Evolutionary conservation across 805 yeast genomes (phyloP), one percentile per base, ranked within the genome.

Genomic region (Yarrowia osloensis): DNA sequence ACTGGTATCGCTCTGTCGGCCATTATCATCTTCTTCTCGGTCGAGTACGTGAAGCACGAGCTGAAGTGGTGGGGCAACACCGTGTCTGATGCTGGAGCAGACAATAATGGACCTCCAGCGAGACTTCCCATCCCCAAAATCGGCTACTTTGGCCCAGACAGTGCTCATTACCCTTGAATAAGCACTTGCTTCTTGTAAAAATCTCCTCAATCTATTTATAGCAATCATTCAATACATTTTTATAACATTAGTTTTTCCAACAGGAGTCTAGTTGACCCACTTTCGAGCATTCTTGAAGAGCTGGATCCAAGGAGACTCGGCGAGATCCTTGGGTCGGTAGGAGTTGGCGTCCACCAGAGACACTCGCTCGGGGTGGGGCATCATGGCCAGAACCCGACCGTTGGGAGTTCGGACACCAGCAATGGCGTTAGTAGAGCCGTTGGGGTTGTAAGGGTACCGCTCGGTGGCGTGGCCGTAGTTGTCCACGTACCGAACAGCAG

Each of bases 301-400:
- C 77, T 91, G 86, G 71, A 95, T 86, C 99, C 99, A 95, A 62
- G 99, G 99, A 66, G 97, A 97, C 33, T 87, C 89, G 67, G 86
- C 88, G 93, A 96, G 91, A 67, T 81, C 80, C 28, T 80, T 82
- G 63, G 84, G 86, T 68, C 81, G 79, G 61, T 63, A 50, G 4
- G 98, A 91, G 80, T 94, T 94, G 67, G 96, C 82, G 78, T 90
- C 97, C 75, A 88, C 81, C 80, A 97, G 85, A 67, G 88, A 83
- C 63, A 90, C 95, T 81, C 99, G 90, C 80, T 95, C 99, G 26
- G 99, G 99, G 77, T 95, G 99, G 55, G 99, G 99, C 99, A 95
- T 95, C 92, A 95, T 86, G 4, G 98, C 98, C 73, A 95, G 81
- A 3, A 95, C 98, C 77, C 99, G 88, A 70, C 98, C 98, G 75